Percentiles rank a stretch among this genome's conserved stretches.
These are phyloP conservation scores for Bassia scoparia DNA, from an alignment of 148 eudicot genomes.

Conservation along the genomic window DNA sequence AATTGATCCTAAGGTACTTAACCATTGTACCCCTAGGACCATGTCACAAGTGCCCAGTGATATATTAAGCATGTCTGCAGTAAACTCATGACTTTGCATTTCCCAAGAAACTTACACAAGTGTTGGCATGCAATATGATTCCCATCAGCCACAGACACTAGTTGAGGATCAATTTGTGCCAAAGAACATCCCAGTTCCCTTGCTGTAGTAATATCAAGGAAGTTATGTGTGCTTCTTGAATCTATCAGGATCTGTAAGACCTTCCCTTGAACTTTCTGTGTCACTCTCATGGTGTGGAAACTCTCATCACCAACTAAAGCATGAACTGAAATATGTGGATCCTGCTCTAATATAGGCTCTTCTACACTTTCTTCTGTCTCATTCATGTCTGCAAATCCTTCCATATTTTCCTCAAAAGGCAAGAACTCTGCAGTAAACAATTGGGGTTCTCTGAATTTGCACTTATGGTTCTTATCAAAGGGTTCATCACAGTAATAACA, in stretches of 20 bases:
- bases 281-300: not conserved
- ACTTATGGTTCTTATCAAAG: no score
- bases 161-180: not conserved
- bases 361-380: not conserved
- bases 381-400: not conserved
- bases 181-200: not conserved
- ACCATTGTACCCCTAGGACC: not conserved
- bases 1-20: not conserved
- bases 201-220: not conserved
- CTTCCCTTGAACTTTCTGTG: not conserved
- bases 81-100: not conserved
- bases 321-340: not conserved
- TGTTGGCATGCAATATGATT: not conserved
- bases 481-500: no score
- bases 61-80: not conserved
- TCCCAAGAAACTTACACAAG: not conserved
- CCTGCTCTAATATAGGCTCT: not conserved
- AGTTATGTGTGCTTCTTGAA: not conserved
- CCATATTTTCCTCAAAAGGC: not conserved
- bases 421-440: not conserved
- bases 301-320: not conserved
- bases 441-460: no score
- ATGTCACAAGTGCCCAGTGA: conserved; percentile 9
- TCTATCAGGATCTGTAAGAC: not conserved
- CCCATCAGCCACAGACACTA: not conserved